phyloP scores from a whole-genome alignment of 495 filamentous ascomycete species.

The Hypomontagnella monticulosa region DNA sequence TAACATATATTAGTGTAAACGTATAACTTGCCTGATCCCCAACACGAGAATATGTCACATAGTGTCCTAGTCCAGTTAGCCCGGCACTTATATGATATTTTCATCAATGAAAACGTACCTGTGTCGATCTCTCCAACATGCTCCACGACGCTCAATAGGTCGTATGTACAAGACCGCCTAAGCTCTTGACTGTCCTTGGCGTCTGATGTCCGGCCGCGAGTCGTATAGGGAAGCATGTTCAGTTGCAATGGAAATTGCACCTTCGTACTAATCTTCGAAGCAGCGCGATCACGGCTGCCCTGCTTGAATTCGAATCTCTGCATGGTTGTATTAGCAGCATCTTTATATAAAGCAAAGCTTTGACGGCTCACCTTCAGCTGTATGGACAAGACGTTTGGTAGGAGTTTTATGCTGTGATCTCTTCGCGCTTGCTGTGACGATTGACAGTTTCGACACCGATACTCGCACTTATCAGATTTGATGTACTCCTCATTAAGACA shows the following conservation, averaged over 20 bases:
- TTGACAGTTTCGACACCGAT: conserved; percentile 80
- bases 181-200: conserved; percentile 57
- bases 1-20: not conserved
- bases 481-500: conserved; percentile 86
- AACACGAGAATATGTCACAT: conserved; percentile 83
- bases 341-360: not conserved
- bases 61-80: conserved; percentile 68
- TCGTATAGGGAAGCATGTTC: conserved; percentile 89
- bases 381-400: conserved; percentile 89
- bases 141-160: conserved; percentile 84
- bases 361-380: conserved; percentile 79
- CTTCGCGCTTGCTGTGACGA: conserved; percentile 78
- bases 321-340: conserved; percentile 1
- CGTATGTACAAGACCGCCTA: conserved; percentile 72
- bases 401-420: conserved; percentile 77
- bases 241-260: conserved; percentile 86
- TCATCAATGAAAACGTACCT: conserved; percentile 35
- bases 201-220: conserved; percentile 58
- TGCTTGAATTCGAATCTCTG: conserved; percentile 83
- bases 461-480: conserved; percentile 77
- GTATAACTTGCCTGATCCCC: conserved; percentile 71
- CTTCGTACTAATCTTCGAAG: conserved; percentile 81
- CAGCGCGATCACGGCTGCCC: conserved; percentile 64
- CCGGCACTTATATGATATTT: not conserved
- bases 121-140: conserved; percentile 89